phyloP scores from a whole-genome alignment of 139 green algal genomes.

The Chlorella sp. region DNA sequence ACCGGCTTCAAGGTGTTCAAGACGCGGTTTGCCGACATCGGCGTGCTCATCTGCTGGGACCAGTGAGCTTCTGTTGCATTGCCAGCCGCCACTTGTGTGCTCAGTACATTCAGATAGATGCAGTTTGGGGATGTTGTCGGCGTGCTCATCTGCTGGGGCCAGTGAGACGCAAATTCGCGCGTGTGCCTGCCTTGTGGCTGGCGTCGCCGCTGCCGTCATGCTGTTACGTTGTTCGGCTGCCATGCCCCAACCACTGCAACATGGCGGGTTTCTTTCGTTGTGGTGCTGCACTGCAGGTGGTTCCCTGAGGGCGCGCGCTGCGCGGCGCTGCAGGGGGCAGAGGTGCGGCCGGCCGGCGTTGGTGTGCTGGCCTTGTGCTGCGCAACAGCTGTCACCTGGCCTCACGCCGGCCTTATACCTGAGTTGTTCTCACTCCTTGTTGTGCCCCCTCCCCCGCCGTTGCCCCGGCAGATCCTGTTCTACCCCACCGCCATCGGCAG shows the following conservation, averaged over 20 bases:
- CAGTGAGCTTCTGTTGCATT: too few species aligned
- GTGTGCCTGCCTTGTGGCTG: too few species aligned
- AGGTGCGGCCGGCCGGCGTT: constrained; percentile 21
- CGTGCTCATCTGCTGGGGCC: constrained; percentile 73
- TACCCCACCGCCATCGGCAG: constrained; percentile 79
- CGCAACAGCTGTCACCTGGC: neutral
- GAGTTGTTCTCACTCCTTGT: neutral
- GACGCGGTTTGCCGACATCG: constrained; percentile 61
- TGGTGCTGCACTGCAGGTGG: constrained; percentile 53
- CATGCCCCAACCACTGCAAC: too few species aligned
- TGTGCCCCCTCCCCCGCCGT: neutral
- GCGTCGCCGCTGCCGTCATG: too few species aligned
- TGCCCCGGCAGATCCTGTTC: constrained; percentile 61
- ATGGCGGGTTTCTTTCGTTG: too few species aligned
- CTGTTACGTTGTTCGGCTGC: too few species aligned
- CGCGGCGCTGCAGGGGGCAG: constrained; percentile 67
- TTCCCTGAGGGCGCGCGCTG: constrained; percentile 72
- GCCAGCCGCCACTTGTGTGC: too few species aligned
- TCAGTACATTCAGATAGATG: too few species aligned
- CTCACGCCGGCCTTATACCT: neutral
- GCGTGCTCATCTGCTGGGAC: constrained; percentile 75
- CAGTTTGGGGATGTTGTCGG: constrained; percentile 59
- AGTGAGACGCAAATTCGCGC: too few species aligned
- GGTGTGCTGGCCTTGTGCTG: neutral
- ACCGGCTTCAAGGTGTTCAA: constrained; percentile 74